A percentile compares a stretch with the other conserved stretches of the same genome.
These are phyloP conservation scores for Passiflora organensis DNA, from an alignment of 345 rosid genomes.

Conservation along the genomic window DNA sequence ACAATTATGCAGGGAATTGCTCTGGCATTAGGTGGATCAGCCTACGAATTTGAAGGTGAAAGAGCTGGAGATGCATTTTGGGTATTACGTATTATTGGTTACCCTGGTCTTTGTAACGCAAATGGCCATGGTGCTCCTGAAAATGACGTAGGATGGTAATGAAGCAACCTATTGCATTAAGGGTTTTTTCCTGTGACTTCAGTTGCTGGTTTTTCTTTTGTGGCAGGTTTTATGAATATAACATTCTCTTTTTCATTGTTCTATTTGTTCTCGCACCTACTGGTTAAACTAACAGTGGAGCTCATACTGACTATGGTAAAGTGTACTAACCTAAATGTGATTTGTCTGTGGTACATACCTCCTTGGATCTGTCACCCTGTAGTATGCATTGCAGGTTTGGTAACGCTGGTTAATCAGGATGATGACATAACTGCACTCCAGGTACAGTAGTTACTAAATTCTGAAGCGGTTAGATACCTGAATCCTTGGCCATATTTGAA, in stretches of 20 bases:
- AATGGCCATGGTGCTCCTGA: slow-evolving; percentile 27
- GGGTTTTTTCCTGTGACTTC: background rate
- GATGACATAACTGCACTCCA: slow-evolving; percentile 75
- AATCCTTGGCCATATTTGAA: background rate
- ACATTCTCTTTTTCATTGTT: background rate
- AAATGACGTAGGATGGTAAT: slow-evolving; percentile 81
- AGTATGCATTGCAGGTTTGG: slow-evolving; percentile 38
- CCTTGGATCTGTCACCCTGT: background rate
- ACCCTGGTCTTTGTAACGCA: slow-evolving; percentile 46
- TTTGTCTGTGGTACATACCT: background rate
- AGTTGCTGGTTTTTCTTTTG: background rate
- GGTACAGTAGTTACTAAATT: slow-evolving; percentile 25
- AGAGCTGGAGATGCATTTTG: slow-evolving; percentile 83
- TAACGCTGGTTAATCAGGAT: slow-evolving; percentile 84
- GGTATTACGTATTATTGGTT: slow-evolving; percentile 76
- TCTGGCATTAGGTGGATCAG: slow-evolving; percentile 61
- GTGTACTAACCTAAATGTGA: slow-evolving; percentile 6
- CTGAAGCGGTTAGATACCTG: background rate
- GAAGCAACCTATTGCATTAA: slow-evolving; percentile 8
- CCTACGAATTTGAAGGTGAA: slow-evolving; percentile 65
- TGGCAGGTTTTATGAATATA: background rate
- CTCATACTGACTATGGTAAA: slow-evolving; percentile 86
- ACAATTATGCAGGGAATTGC: slow-evolving; percentile 75
- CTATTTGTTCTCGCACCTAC: slow-evolving; percentile 7
- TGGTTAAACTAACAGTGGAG: slow-evolving; percentile 47